phyloP scores from a whole-genome alignment of 2,329 filamentous ascomycete genomes.

The Xylariaceae sp. region DNA sequence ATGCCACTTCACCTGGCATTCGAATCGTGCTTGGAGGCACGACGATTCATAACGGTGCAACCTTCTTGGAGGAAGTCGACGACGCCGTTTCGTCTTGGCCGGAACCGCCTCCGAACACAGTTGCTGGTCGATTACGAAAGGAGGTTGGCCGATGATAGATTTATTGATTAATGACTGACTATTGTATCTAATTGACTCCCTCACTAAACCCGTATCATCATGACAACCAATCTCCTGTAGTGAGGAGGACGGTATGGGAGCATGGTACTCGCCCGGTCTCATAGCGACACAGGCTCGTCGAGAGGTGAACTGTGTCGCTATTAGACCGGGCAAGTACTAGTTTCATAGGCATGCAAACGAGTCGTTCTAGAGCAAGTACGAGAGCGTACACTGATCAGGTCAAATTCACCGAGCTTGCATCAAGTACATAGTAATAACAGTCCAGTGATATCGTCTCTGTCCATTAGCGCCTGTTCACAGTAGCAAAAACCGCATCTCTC shows the following conservation, averaged over 20 bases:
- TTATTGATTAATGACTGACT: background rate
- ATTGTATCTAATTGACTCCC: background rate
- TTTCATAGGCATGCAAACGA: too few relatives aligned
- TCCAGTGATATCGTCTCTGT: too few relatives aligned
- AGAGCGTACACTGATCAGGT: too few relatives aligned
- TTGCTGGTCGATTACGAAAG: slow-evolving; percentile 56
- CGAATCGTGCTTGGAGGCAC: slow-evolving; percentile 88
- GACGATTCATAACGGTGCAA: slow-evolving; percentile 77
- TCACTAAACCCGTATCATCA: slow-evolving; percentile 1
- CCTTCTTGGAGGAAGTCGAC: slow-evolving; percentile 87
- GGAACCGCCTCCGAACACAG: slow-evolving; percentile 56
- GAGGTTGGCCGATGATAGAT: slow-evolving; percentile 51
- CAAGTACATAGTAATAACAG: too few relatives aligned
- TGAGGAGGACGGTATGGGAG: background rate
- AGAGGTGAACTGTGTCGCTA: too few relatives aligned
- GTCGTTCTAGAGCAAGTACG: too few relatives aligned
- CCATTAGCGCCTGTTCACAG: too few relatives aligned
- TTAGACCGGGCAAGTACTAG: too few relatives aligned
- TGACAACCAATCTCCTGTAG: background rate
- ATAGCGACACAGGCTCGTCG: too few relatives aligned
- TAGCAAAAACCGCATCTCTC: too few relatives aligned
- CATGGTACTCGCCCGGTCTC: too few relatives aligned
- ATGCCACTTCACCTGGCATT: slow-evolving; percentile 82
- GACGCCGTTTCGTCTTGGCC: slow-evolving; percentile 86
- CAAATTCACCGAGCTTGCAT: too few relatives aligned